phyloP scores from a whole-genome alignment of 768 basidiomycete genomes.

The Tephrocybe sp. region DNA sequence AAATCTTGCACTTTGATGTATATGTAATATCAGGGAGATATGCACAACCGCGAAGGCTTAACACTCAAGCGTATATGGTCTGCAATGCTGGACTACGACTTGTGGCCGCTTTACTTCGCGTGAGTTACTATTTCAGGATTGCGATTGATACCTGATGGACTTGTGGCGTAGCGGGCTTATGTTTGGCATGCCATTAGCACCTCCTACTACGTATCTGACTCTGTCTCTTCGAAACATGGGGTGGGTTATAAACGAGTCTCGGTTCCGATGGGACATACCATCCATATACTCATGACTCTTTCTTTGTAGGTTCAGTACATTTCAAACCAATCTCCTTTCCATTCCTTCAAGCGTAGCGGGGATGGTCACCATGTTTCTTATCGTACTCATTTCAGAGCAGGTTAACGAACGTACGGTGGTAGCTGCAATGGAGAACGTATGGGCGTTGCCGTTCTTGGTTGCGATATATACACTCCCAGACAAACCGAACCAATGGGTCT shows the following conservation, averaged over 20 bases:
- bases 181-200: conserved; percentile 46
- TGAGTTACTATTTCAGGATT: conserved; percentile 17
- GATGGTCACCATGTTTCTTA: conserved; percentile 48
- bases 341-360: conserved; percentile 53
- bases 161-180: conserved; percentile 43
- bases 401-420: conserved; percentile 54
- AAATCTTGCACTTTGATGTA: neutral
- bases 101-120: conserved; percentile 67
- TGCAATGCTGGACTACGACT: conserved; percentile 57
- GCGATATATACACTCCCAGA: conserved; percentile 47
- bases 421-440: conserved; percentile 52
- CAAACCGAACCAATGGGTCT: conserved; percentile 50
- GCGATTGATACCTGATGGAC: neutral
- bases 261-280: too few relatives aligned
- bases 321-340: conserved; percentile 56
- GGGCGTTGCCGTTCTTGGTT: conserved; percentile 61
- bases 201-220: conserved; percentile 56
- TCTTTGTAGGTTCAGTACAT: conserved; percentile 48
- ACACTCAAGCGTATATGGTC: conserved; percentile 46
- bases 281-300: neutral
- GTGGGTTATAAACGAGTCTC: conserved; percentile 21
- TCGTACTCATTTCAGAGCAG: conserved; percentile 49
- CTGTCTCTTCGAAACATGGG: conserved; percentile 55
- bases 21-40: conserved; percentile 41
- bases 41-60: conserved; percentile 70